A percentile compares a stretch with the other conserved stretches of the same genome.
Conservation (phyloP, 2,329 filamentous ascomycete species). For the Colletotrichum theobromicola region DNA sequence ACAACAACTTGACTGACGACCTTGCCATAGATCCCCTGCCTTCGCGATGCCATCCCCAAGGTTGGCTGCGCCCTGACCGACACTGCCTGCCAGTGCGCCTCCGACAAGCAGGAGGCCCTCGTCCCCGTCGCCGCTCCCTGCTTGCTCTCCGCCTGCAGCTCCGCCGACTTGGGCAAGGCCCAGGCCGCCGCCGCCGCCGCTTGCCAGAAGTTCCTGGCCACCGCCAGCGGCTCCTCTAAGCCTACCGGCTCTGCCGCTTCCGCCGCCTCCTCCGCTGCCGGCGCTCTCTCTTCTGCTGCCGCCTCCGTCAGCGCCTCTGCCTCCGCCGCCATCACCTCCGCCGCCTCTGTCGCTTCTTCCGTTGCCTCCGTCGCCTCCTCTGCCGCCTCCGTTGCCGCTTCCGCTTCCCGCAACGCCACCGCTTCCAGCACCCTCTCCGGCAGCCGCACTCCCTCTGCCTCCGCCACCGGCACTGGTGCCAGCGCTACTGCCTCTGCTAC, state of each 20-base stretch:
- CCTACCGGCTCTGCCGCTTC: background rate
- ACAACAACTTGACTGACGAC: background rate
- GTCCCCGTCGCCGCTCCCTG: slow-evolving; percentile 33
- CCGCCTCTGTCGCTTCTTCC: slow-evolving; percentile 23
- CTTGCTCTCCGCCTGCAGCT: slow-evolving; percentile 37
- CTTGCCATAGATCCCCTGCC: slow-evolving; percentile 33
- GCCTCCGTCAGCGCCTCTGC: slow-evolving; percentile 13
- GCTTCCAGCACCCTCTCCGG: background rate
- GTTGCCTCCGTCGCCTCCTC: slow-evolving; percentile 20
- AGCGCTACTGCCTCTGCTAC: background rate
- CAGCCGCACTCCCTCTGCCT: background rate
- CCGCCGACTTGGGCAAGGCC: slow-evolving; percentile 33
- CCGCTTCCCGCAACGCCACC: slow-evolving; percentile 20
- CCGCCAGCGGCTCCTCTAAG: background rate
- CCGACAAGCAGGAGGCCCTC: slow-evolving; percentile 35
- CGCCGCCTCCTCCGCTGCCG: background rate
- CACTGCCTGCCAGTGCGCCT: slow-evolving; percentile 43
- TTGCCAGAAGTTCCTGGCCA: slow-evolving; percentile 27
- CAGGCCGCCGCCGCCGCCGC: slow-evolving; percentile 32
- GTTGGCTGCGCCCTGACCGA: slow-evolving; percentile 41
- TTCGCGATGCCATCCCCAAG: slow-evolving; percentile 36
- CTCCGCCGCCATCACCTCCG: slow-evolving; percentile 33
- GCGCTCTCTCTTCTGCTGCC: background rate
- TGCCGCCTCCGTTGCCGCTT: background rate
- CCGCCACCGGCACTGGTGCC: background rate